Percentiles rank a stretch among this genome's conserved stretches.
Evolutionary conservation across 441 rosid genomes (phyloP).

Genomic region (Cnidoscolus chayamansa): DNA sequence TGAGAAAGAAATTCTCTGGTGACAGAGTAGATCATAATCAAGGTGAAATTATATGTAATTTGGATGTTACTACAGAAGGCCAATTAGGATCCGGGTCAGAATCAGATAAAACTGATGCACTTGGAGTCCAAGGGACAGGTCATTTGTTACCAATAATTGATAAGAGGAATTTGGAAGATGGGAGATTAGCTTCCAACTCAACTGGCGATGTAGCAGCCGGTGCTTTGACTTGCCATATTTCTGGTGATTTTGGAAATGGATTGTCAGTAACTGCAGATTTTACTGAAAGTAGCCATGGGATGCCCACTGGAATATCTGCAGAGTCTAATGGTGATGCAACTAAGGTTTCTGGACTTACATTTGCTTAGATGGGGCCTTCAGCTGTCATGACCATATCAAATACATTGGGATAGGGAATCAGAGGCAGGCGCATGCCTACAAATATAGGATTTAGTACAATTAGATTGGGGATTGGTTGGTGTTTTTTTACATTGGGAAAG

Average conservation of each 20-base stretch:
- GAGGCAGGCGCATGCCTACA: conserved; percentile 27
- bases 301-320: conserved; percentile 16
- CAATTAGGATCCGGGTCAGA: conserved; percentile 11
- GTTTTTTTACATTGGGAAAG: too few relatives aligned
- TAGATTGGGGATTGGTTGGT: too few relatives aligned
- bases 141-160: conserved; percentile 10
- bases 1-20: conserved; percentile 27
- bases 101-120: conserved; percentile 14
- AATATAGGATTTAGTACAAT: too few relatives aligned
- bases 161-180: conserved; percentile 13
- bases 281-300: conserved; percentile 19
- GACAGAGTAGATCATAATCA: conserved; percentile 16
- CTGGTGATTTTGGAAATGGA: conserved; percentile 26
- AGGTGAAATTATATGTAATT: conserved; percentile 9
- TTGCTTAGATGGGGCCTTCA: conserved; percentile 25
- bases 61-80: background rate
- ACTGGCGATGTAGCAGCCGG: conserved; percentile 20
- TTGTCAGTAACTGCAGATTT: conserved; percentile 11
- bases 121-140: conserved; percentile 11
- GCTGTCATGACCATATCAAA: conserved; percentile 30
- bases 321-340: conserved; percentile 18
- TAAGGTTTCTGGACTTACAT: conserved; percentile 21
- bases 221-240: conserved; percentile 11
- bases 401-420: conserved; percentile 29
- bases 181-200: conserved; percentile 7